Percentiles rank a stretch among this genome's conserved stretches.
These are phyloP conservation scores for Besnoitia besnoiti DNA, from an alignment of 169 alveolate species.

Conservation along the genomic window DNA sequence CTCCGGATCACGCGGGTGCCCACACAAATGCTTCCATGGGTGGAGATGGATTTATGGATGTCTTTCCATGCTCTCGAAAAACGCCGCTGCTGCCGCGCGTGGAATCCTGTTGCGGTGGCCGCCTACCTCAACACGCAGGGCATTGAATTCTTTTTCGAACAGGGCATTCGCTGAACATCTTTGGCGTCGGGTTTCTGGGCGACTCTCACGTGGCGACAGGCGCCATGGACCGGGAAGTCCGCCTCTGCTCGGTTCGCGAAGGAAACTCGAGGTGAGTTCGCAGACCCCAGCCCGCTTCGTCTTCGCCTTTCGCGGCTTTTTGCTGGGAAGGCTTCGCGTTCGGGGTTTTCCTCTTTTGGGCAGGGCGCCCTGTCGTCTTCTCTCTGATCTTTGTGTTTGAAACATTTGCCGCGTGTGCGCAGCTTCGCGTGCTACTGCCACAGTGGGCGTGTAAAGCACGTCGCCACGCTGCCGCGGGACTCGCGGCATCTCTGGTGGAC, in stretches of 20 bases:
- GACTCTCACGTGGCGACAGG: constrained; percentile 66
- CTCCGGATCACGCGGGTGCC: no score
- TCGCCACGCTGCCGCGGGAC: constrained; percentile 71
- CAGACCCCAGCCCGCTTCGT: neutral
- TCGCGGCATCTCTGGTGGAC: constrained; percentile 67
- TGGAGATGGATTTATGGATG: no score
- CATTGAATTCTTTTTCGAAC: neutral
- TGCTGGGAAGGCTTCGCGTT: neutral
- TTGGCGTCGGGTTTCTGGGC: constrained; percentile 73
- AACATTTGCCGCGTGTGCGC: neutral
- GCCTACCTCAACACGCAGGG: neutral
- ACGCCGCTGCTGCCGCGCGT: no score
- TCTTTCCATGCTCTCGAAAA: no score
- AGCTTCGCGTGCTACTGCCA: constrained; percentile 65
- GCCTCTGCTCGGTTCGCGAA: constrained; percentile 55
- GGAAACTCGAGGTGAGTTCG: constrained; percentile 31
- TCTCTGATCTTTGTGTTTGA: neutral
- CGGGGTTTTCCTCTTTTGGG: neutral
- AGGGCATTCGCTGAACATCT: constrained; percentile 69
- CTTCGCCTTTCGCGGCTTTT: neutral
- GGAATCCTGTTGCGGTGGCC: no score
- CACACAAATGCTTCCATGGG: no score
- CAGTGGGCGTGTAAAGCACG: constrained; percentile 58
- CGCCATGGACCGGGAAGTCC: constrained; percentile 71
- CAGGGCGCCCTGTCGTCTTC: neutral